Conservation (phyloP, 768 basidiomycete species). For the Auricularia heimuer region DNA sequence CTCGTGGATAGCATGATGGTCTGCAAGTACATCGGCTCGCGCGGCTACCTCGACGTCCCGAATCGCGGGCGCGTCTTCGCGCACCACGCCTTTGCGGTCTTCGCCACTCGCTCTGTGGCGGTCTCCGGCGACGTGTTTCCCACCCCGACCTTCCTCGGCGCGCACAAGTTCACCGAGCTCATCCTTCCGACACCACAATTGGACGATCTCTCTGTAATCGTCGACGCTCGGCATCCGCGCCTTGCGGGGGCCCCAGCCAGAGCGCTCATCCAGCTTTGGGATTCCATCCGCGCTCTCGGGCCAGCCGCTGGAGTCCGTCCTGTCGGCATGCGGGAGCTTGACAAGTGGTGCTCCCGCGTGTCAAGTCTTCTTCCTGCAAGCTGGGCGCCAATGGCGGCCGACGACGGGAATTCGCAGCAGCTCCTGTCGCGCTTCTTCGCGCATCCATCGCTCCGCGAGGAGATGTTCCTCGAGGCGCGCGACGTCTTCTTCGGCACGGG, state of each 20-base stretch:
- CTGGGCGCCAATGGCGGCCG: conserved; percentile 22
- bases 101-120: conserved; percentile 71
- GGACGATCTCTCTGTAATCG: conserved; percentile 61
- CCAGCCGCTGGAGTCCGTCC: conserved; percentile 40
- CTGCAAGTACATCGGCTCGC: conserved; percentile 67
- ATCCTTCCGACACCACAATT: conserved; percentile 47
- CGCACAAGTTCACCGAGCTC: conserved; percentile 75
- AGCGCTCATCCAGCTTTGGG: conserved; percentile 64
- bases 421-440: conserved; percentile 43
- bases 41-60: conserved; percentile 61
- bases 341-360: conserved; percentile 74
- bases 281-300: conserved; percentile 39
- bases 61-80: conserved; percentile 67
- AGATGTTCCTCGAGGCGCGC: conserved; percentile 77
- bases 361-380: conserved; percentile 45
- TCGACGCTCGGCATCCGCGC: conserved; percentile 54
- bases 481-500: conserved; percentile 87
- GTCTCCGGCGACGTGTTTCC: conserved; percentile 40
- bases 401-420: conserved; percentile 21
- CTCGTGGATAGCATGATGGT: conserved; percentile 61
- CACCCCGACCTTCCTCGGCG: conserved; percentile 66
- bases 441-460: conserved; percentile 72
- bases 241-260: conserved; percentile 40
- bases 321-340: conserved; percentile 69
- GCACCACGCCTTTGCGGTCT: conserved; percentile 70